Evolutionary conservation across 1,284 basidiomycete species (phyloP), one percentile per base, ranked within the genome.

Genomic region (Moniliella sp.): DNA sequence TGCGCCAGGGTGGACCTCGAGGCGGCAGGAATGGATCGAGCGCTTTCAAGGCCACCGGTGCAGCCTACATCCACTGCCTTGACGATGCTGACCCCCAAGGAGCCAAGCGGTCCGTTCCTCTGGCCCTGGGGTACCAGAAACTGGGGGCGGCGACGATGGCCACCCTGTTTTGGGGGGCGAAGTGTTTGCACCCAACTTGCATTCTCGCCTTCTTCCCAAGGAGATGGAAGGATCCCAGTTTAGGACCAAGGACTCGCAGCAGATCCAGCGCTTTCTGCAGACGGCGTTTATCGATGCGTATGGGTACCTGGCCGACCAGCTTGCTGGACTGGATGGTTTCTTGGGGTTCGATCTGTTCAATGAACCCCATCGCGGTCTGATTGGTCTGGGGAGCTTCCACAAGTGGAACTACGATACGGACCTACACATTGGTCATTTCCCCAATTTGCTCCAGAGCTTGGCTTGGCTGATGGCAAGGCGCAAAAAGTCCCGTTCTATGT

Each of bases 301-400:
- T 55, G 73, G 74, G 12, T 50, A 65, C 30, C 64, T 97, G 0
- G 77, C 71, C 1, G 67, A 70, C 31, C 66, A 72, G 0, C 65
- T 94, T 1, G 75, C 73, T 4, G 69, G 73, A 36, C 61, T 86
- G 19, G 74, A 79, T 8, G 75, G 73, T 3, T 77, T 91, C 0
- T 52, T 91, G 11, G 88, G 88, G 0, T 86, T 93, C 39, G 79
- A 94, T 69, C n/a, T 52, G 11, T 77, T 93, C 71, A 97, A 97
- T 50, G 88, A 97, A 61, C 88, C 88, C 0, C 86, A 97, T 62
- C 69, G 76, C 50, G 91, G 88, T 15, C 91, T 84, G 53, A 73
- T 91, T 39, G 72, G 77, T 35, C 65, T 88, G 2, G 67, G 72
- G 25, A 81, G 80, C 2, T 69, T 93, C 32, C 74, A 93, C 48